Base-by-base conservation (phyloP, 169 alveolate species). In the Theileria sp. region DNA sequence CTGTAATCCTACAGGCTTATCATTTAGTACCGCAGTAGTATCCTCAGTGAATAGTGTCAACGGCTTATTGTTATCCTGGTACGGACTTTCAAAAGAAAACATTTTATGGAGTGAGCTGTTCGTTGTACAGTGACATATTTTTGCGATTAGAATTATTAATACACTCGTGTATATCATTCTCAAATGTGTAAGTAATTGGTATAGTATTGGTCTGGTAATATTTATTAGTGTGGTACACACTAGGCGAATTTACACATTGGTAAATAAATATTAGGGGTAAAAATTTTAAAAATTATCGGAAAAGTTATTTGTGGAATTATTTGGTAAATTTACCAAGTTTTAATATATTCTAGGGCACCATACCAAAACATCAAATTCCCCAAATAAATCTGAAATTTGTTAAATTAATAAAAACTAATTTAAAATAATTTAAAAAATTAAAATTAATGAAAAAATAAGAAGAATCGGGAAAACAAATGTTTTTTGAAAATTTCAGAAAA, bases 1-100 rank as follows among this genome's bases (percentile, higher is more conserved):
- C 0, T 50, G 32, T 51, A 70, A 56, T 9, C 68, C 64, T 3
- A 17, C 38, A 3, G 77, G 64, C 67, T 70, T 70, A 21, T 70
- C 77, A 17, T 70, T 25, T 25, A 70, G 34, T 26, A 70, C 3
- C n/a, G 8, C 65, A 12, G n/a, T 70, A 0, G 6, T 60, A 70
- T 61, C 49, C 49, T 61, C 23, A 30, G 1, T 13, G 17, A 30
- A 32, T 61, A 8, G 51, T 32, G 3, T 32, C n/a, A 61, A 10
- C 17, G 60, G 49, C 61, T 44, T 44, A 44, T 7, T 44, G 8
- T 44, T 44, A 44, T 44, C 8, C 8, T 8, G 4, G 17, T 44
- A 44, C 0, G 54, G 54, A 4, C 8, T 15, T 44, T 44, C 54
- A 44, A 44, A 44, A 4, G 4, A 0, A 15, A 44, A 44, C 17